Conservation (phyloP, 257 asterid species). For the Cinchona pubescens region DNA sequence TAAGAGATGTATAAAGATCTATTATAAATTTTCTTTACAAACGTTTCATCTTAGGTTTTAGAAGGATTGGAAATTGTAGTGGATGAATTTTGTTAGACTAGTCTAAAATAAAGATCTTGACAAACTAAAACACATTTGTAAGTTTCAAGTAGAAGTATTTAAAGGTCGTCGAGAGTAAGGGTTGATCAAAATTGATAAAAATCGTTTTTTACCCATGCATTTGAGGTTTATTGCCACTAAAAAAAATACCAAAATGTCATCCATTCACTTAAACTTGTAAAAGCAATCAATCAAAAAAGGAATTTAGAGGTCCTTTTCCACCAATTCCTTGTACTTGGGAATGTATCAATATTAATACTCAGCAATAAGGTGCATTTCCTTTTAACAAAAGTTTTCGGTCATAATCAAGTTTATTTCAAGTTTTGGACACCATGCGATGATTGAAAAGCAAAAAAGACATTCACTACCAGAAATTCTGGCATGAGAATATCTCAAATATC, state of each 20-base stretch:
- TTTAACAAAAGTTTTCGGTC: not conserved
- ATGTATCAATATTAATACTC: not conserved
- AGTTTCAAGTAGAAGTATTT: not conserved
- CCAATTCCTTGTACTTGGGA: constrained; percentile 6
- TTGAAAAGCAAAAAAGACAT: constrained; percentile 1
- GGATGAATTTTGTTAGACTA: not conserved
- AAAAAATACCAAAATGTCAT: not conserved
- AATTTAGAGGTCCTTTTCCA: not conserved
- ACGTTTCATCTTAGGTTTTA: too few relatives aligned
- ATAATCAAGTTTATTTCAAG: not conserved
- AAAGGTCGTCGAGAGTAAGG: too few relatives aligned
- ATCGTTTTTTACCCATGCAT: not conserved
- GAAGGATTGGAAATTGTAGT: not conserved
- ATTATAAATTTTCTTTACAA: too few relatives aligned
- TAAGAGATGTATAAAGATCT: not conserved
- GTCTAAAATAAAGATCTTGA: not conserved
- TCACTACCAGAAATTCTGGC: constrained; percentile 13
- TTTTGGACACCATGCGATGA: constrained; percentile 6
- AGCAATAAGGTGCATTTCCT: not conserved
- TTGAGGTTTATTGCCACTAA: not conserved
- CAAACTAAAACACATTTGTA: not conserved
- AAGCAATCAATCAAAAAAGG: not conserved
- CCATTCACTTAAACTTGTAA: not conserved
- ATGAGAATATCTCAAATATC: not conserved
- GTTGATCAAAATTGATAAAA: not conserved